A percentile compares a stretch with the other conserved stretches of the same genome.
These are phyloP conservation scores for Alternaria triticimaculans DNA, from an alignment of 2,329 filamentous ascomycete species.

Conservation along the genomic window DNA sequence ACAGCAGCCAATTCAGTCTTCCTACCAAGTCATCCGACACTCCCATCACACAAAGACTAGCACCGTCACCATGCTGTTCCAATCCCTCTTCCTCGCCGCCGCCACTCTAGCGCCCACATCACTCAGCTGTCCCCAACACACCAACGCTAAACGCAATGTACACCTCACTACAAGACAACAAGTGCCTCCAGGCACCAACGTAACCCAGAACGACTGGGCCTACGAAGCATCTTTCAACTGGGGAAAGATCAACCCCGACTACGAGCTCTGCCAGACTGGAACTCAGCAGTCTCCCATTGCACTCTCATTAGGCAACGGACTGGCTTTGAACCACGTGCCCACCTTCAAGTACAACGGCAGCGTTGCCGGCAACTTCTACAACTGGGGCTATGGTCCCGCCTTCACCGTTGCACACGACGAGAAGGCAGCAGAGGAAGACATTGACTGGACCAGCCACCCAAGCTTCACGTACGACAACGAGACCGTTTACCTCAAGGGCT, in stretches of 20 bases:
- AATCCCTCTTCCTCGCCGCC: conserved; percentile 6
- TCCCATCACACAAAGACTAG: background rate
- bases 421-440: background rate
- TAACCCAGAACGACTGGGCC: conserved; percentile 21
- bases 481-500: conserved; percentile 57
- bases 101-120: conserved; percentile 9
- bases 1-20: background rate
- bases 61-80: conserved; percentile 17
- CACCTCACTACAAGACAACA: conserved; percentile 7
- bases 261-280: conserved; percentile 57
- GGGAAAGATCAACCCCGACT: conserved; percentile 50
- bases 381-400: conserved; percentile 59
- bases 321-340: conserved; percentile 51
- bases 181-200: conserved; percentile 10
- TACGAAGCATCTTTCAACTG: conserved; percentile 47
- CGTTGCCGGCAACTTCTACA: conserved; percentile 52
- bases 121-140: conserved; percentile 23
- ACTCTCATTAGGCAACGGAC: conserved; percentile 50
- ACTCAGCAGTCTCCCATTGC: conserved; percentile 60
- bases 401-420: conserved; percentile 51
- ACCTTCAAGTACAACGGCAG: conserved; percentile 52
- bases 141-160: conserved; percentile 16
- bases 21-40: background rate
- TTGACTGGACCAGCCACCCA: conserved; percentile 49
- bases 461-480: conserved; percentile 55